A percentile compares a stretch with the other conserved stretches of the same genome.
phyloP scores from a whole-genome alignment of 129 eudicot genomes.

The Centaurea solstitialis region DNA sequence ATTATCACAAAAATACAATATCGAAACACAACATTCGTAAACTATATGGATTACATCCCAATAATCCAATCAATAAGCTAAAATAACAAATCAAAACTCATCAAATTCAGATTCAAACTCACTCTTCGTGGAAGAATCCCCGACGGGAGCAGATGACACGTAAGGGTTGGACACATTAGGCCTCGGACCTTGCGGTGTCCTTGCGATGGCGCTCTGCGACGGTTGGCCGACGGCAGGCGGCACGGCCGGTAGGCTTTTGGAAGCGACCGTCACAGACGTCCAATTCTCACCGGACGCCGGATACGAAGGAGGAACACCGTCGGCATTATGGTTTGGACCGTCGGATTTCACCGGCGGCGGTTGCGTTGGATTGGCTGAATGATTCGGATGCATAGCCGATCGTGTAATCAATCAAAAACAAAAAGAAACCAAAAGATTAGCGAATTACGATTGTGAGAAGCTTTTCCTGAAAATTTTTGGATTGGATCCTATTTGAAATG shows the following conservation, averaged over 20 bases:
- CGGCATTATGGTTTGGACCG: slow-evolving; percentile 67
- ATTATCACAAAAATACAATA: neutral
- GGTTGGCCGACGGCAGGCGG: slow-evolving; percentile 14
- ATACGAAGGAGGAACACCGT: slow-evolving; percentile 52
- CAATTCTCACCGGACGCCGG: slow-evolving; percentile 31
- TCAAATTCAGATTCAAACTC: neutral
- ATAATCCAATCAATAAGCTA: neutral
- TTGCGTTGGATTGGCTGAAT: slow-evolving; percentile 24
- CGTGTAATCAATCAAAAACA: neutral
- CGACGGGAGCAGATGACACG: slow-evolving; percentile 56
- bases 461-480: neutral
- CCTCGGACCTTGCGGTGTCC: slow-evolving; percentile 18
- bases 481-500: slow-evolving; percentile 5
- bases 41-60: neutral
- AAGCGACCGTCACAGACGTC: slow-evolving; percentile 39
- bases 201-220: slow-evolving; percentile 12
- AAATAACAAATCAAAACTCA: neutral
- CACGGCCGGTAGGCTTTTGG: slow-evolving; percentile 16
- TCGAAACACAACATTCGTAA: neutral
- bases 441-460: neutral
- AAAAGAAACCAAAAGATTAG: neutral
- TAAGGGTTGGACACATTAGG: slow-evolving; percentile 69
- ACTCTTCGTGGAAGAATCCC: slow-evolving; percentile 59
- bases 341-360: slow-evolving; percentile 13
- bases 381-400: slow-evolving; percentile 21